Percentiles rank a stretch among this genome's conserved stretches.
Conservation (phyloP, 176 grass and related monocot genomes). For the Ensete glaucum region DNA sequence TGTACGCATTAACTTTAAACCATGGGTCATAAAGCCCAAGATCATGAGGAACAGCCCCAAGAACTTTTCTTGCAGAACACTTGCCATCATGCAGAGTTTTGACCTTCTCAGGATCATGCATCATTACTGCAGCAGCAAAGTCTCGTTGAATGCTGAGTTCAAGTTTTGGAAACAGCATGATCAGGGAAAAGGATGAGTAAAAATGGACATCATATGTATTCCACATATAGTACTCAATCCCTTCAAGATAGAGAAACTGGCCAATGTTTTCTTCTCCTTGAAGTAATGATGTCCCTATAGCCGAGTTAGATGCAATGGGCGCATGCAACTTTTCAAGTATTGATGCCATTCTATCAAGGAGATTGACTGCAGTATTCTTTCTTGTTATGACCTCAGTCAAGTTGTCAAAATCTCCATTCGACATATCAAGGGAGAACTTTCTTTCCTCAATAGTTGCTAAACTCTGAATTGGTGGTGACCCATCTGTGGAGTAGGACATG, state of each 20-base stretch:
- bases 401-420: slow-evolving; percentile 45
- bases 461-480: slow-evolving; percentile 74
- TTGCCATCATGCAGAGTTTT: slow-evolving; percentile 69
- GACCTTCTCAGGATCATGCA: slow-evolving; percentile 90
- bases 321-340: slow-evolving; percentile 65
- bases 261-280: slow-evolving; percentile 90
- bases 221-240: slow-evolving; percentile 94
- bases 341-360: slow-evolving; percentile 76
- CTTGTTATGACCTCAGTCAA: slow-evolving; percentile 22
- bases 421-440: slow-evolving; percentile 84
- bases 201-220: slow-evolving; percentile 99
- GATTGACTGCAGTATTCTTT: slow-evolving; percentile 53
- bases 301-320: slow-evolving; percentile 59
- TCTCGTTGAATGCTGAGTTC: slow-evolving; percentile 89
- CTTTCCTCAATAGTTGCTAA: slow-evolving; percentile 62
- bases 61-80: slow-evolving; percentile 73
- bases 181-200: slow-evolving; percentile 81
- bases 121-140: slow-evolving; percentile 88
- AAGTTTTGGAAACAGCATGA: slow-evolving; percentile 84
- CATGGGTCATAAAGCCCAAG: slow-evolving; percentile 91
- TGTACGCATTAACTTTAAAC: slow-evolving; percentile 94
- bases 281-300: slow-evolving; percentile 76
- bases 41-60: slow-evolving; percentile 95
- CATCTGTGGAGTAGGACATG: slow-evolving; percentile 44
- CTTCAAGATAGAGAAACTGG: slow-evolving; percentile 97